Base-by-base conservation (phyloP, 2,329 filamentous ascomycete genomes). In the Epichloe scottii region DNA sequence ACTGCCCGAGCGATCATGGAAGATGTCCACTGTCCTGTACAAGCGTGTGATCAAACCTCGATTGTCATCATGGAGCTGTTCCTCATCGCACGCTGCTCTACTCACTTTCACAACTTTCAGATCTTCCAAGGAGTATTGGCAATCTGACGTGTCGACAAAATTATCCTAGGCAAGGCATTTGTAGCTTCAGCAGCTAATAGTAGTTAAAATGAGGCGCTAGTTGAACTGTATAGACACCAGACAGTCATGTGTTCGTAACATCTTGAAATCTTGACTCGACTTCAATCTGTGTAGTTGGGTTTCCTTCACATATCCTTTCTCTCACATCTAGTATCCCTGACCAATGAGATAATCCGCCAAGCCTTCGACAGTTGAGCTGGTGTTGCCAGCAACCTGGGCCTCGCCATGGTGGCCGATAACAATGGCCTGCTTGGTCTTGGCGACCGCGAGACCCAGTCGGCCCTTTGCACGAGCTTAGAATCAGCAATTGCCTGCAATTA, bases 401-500 rank as follows among this genome's bases (percentile, higher is more conserved):
- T 95, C 88, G 59, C 76, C 77, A 77, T 97, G 89, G 75, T 95
- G 89, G 60, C 82, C 86, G 66, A 98, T 72, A 66, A 98, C 80
- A 67, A 97, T 83, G 60, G 89, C 88, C 72, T 94, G 85, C 63
- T 78, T 84, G 62, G 91, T 94, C 77, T 94, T 95, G 71, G 84
- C 83, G 61, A 93, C 80, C 65, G 85, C 76, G 62, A 95, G 71
- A 58, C 93, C 93, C 66, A 84, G 80, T 66, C 84, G 87, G 61
- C 87, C 89, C 76, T 79, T 57, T 55, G 7, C 8, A 3, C 2
- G n/a, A 52, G 45, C 33, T 17, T 10, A 26, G 10, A 8, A 14
- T 48, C 38, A 48, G 46, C 8, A 19, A 48, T 19, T 6, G 26
- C 3, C 1, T 17, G 11, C 8, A 7, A 34, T 1, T 4, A 23